phyloP scores from a whole-genome alignment of 208 protist species.

The Vickermania ingenoplastis region DNA sequence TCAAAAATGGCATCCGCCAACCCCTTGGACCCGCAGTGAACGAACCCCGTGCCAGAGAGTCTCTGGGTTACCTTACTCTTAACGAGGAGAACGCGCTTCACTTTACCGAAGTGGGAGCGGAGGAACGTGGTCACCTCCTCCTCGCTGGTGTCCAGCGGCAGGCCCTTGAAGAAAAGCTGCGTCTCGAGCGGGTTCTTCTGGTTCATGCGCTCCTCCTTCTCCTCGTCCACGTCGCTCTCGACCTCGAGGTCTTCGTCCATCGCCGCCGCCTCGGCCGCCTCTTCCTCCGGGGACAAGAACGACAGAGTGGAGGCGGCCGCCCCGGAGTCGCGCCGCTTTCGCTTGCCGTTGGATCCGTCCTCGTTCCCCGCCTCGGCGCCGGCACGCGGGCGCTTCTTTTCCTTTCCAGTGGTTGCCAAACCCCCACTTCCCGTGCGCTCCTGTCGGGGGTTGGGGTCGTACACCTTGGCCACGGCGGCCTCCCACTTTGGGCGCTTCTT shows the following conservation, averaged over 20 bases:
- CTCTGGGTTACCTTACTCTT: slow-evolving; percentile 55
- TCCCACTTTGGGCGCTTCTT: slow-evolving; percentile 77
- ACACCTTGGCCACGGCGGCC: slow-evolving; percentile 56
- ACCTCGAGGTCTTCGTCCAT: slow-evolving; percentile 57
- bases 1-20: slow-evolving; percentile 69
- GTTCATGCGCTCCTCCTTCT: slow-evolving; percentile 82
- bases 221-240: slow-evolving; percentile 86
- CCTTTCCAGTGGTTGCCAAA: slow-evolving; percentile 16
- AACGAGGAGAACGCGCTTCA: slow-evolving; percentile 81
- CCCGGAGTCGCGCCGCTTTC: not conserved
- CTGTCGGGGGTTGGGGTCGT: slow-evolving; percentile 11
- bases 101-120: slow-evolving; percentile 47
- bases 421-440: slow-evolving; percentile 5
- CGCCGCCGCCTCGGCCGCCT: slow-evolving; percentile 19
- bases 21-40: slow-evolving; percentile 68
- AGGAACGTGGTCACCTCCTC: slow-evolving; percentile 73
- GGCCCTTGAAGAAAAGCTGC: slow-evolving; percentile 79
- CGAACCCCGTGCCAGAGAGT: slow-evolving; percentile 74
- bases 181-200: slow-evolving; percentile 74
- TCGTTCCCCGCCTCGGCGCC: slow-evolving; percentile 10
- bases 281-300: slow-evolving; percentile 12
- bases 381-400: slow-evolving; percentile 31
- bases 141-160: slow-evolving; percentile 82
- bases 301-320: slow-evolving; percentile 5
- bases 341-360: not conserved